Percentiles rank a stretch among this genome's conserved stretches.
Conservation (phyloP, 73 alveolate genomes). For the Symbiodinium pilosum region DNA sequence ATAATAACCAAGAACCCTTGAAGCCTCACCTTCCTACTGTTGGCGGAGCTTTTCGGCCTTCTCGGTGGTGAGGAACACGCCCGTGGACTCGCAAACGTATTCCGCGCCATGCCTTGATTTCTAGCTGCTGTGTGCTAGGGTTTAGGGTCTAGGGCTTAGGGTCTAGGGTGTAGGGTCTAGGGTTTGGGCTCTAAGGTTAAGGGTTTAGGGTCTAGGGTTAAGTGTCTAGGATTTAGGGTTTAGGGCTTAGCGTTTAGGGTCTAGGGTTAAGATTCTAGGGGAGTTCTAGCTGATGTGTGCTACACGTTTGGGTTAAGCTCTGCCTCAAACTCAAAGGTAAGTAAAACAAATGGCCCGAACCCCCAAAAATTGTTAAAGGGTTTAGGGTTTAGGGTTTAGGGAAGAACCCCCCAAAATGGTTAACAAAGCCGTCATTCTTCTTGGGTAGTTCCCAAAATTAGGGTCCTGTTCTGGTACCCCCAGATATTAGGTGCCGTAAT, state of each 20-base stretch:
- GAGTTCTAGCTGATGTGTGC: too few relatives aligned
- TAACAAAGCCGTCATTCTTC: too few relatives aligned
- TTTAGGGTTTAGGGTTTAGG: background rate
- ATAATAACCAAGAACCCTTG: too few relatives aligned
- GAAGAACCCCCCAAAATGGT: background rate
- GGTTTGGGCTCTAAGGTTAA: background rate
- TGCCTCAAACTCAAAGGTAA: too few relatives aligned
- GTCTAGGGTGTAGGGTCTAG: too few relatives aligned
- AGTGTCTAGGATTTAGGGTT: background rate
- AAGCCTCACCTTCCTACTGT: too few relatives aligned
- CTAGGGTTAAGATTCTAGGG: too few relatives aligned
- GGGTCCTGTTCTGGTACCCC: background rate
- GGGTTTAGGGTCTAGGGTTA: background rate
- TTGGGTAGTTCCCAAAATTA: background rate
- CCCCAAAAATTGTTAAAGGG: background rate
- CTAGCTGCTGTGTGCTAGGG: too few relatives aligned
- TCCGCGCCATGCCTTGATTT: constrained; percentile 97
- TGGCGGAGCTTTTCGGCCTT: constrained; percentile 96
- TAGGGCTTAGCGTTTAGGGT: background rate
- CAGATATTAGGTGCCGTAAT: background rate
- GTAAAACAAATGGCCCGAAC: too few relatives aligned
- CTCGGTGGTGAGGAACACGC: constrained; percentile 97
- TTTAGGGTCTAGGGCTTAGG: too few relatives aligned
- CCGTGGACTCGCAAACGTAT: constrained; percentile 98
- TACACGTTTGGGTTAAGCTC: too few relatives aligned